These are phyloP conservation scores for Cutaneotrichosporon cavernicola DNA, from an alignment of 1,284 basidiomycete genomes.

Conservation along the genomic window DNA sequence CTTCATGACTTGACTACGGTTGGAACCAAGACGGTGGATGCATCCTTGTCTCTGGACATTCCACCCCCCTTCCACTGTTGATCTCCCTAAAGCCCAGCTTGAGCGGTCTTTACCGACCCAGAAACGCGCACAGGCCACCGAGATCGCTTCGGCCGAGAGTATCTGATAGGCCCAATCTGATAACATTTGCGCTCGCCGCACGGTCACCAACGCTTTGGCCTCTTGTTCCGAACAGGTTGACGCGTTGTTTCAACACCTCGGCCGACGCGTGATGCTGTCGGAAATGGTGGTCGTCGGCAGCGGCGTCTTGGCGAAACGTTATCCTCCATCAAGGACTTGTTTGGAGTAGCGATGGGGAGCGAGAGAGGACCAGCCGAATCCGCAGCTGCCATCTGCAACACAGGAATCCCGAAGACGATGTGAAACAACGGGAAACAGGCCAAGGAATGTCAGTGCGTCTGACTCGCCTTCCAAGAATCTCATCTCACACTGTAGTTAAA, in stretches of 20 bases:
- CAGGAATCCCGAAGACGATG: too few species aligned
- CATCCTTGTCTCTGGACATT: not conserved
- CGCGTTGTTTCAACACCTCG: not conserved
- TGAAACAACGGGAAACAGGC: not conserved
- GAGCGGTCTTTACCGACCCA: not conserved
- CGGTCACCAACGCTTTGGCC: not conserved
- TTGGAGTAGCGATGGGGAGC: not conserved
- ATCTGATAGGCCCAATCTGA: constrained; percentile 7
- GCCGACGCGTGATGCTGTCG: not conserved
- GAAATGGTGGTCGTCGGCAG: not conserved
- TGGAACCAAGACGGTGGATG: too few species aligned
- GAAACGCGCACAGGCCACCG: not conserved
- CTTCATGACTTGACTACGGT: too few species aligned
- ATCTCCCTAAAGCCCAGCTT: not conserved
- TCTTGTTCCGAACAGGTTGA: not conserved
- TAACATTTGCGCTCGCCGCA: not conserved
- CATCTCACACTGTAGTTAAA: not conserved
- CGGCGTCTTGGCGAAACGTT: not conserved
- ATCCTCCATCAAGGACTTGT: not conserved
- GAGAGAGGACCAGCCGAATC: too few species aligned
- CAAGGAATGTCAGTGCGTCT: not conserved
- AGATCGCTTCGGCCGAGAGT: constrained; percentile 1
- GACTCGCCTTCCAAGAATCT: not conserved
- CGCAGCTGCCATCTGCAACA: too few species aligned
- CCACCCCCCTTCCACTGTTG: not conserved